A percentile compares a stretch with the other conserved stretches of the same genome.
These are phyloP conservation scores for Byssoonygena ceratinophila DNA, from an alignment of 2,329 filamentous ascomycete species.

Conservation along the genomic window DNA sequence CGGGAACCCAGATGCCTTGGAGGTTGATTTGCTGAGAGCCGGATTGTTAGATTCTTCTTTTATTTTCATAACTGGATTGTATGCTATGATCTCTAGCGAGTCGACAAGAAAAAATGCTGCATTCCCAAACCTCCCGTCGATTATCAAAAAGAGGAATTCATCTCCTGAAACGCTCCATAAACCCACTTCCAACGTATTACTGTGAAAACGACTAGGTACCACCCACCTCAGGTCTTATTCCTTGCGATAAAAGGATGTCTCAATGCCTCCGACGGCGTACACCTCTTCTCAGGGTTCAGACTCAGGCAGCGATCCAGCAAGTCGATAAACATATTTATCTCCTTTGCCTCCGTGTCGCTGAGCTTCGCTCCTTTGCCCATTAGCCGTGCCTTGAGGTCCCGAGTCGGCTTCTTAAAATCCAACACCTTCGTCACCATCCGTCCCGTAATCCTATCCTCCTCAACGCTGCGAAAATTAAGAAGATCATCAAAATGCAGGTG, in stretches of 20 bases:
- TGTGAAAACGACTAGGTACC: neutral
- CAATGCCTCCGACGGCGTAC: constrained; percentile 75
- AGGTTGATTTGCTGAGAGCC: too few species aligned
- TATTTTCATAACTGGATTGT: too few species aligned
- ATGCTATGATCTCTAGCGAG: neutral
- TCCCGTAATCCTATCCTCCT: constrained; percentile 76
- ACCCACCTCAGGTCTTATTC: constrained; percentile 1
- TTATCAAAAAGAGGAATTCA: neutral
- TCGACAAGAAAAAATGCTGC: neutral
- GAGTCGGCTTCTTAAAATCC: constrained; percentile 55
- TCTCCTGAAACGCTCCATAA: neutral
- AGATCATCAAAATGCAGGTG: constrained; percentile 73
- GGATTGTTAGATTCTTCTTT: neutral
- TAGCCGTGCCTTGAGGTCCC: constrained; percentile 72
- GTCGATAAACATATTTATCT: constrained; percentile 75
- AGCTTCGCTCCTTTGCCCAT: constrained; percentile 61
- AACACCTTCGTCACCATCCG: constrained; percentile 50
- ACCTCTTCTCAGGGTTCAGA: constrained; percentile 84
- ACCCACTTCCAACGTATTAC: neutral
- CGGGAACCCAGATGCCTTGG: too few species aligned
- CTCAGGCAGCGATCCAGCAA: constrained; percentile 78
- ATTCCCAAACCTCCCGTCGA: neutral
- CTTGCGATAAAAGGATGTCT: constrained; percentile 70
- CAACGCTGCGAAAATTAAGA: constrained; percentile 72
- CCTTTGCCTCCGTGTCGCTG: constrained; percentile 61